Evolutionary conservation across 106 monocot genomes (phyloP), one percentile per base, ranked within the genome.

Genomic region (Platanthera guangdongensis): DNA sequence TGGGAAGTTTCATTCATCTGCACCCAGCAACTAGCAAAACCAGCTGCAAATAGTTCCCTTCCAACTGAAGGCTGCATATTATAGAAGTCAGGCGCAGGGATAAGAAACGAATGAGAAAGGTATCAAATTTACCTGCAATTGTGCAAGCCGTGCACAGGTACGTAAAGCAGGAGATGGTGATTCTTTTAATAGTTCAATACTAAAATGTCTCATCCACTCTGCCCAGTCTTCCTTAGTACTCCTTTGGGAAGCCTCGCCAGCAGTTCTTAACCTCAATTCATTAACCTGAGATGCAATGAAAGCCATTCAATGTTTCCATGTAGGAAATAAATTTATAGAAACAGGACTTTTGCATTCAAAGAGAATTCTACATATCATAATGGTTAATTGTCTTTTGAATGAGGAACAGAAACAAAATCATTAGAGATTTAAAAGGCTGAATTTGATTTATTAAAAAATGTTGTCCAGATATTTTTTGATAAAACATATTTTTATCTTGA

Each of bases 161-260:
- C 92, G 89, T 71, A 99, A 83, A 74, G 99, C 99, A 57, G 99
- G 99, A 59, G 94, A 90, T 75, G 99, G 99, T 65, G 99, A 99
- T 75, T 99, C 99, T 80, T 92, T 99, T 30, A 99, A 90, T 39
- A 99, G 88, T 81, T 94, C 99, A 76, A 94, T 99, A 72, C 94
- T 99, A 81, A 99, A 99, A 85, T 99, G 99, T 70, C 99, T 88
- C 99, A 99, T 99, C 99, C 99, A 99, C 79, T 99, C 99, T 59
- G 99, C 99, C 99, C 99, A 99, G 57, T 99, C 99, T 85, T 99
- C 99, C 68, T 87, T 99, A 5, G 99, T 99, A 80, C 99, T 99
- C 71, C 99, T 83, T 65, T 99, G 99, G 19, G 99, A 99, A 64
- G 92, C 99, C 76, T 99, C 99, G 1, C 99, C 94, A 71, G 99